phyloP scores from a whole-genome alignment of 208 protist species.

The Polymyxa betae region DNA sequence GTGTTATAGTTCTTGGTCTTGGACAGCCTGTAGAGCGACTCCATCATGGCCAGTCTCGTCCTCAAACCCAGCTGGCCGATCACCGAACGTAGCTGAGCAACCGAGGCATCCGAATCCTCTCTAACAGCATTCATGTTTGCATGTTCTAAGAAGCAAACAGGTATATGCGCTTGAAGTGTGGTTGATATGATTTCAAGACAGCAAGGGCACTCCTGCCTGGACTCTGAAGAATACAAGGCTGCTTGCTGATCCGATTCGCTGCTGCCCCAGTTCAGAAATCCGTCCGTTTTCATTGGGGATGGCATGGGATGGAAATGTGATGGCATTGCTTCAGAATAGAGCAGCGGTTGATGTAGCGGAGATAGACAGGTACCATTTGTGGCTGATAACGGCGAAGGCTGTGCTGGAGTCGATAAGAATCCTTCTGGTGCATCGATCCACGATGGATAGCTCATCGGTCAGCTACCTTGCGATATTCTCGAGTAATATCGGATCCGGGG shows the following conservation, averaged over 20 bases:
- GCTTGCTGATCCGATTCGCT: not conserved
- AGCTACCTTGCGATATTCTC: too few species aligned
- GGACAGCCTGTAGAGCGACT: constrained; percentile 27
- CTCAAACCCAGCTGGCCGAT: constrained; percentile 12
- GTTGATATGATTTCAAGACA: not conserved
- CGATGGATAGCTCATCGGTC: not conserved
- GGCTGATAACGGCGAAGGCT: not conserved
- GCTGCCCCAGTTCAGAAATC: constrained; percentile 51
- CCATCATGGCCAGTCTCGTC: constrained; percentile 51
- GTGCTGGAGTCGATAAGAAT: not conserved
- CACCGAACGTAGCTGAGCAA: not conserved
- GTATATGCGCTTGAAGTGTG: not conserved
- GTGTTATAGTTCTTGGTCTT: not conserved
- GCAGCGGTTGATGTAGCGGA: not conserved
- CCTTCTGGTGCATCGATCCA: not conserved
- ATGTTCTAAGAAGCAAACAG: not conserved
- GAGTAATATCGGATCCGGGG: too few species aligned
- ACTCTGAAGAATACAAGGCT: not conserved
- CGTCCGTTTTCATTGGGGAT: constrained; percentile 43
- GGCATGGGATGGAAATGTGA: constrained; percentile 14
- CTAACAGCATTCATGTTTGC: not conserved
- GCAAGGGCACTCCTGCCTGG: not conserved
- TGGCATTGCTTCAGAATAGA: not conserved
- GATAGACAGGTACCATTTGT: not conserved
- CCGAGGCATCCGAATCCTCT: not conserved